Percentiles rank a stretch among this genome's conserved stretches.
phyloP scores from a whole-genome alignment of 106 monocot genomes.

The Acorus calamus region DNA sequence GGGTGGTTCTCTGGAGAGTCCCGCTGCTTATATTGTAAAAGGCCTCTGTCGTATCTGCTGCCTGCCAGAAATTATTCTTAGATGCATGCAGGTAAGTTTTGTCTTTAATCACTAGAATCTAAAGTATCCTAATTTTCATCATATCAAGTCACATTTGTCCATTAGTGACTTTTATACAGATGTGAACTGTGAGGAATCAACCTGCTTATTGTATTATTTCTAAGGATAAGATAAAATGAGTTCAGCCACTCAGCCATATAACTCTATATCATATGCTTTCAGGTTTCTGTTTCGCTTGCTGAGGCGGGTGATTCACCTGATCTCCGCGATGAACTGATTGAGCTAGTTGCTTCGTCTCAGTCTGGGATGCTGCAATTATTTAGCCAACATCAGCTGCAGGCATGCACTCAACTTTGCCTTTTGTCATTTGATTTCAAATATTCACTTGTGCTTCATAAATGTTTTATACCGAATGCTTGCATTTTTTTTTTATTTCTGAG shows the following conservation, averaged over 20 bases:
- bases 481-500: neutral
- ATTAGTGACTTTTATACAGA: too few relatives aligned
- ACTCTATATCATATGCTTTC: neutral
- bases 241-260: too few relatives aligned
- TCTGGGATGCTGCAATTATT: conserved; percentile 57
- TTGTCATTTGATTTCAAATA: too few relatives aligned
- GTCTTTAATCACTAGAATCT: too few relatives aligned
- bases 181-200: too few relatives aligned
- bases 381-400: conserved; percentile 92
- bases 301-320: conserved; percentile 51
- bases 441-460: too few relatives aligned
- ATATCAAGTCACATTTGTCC: too few relatives aligned
- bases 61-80: conserved; percentile 84
- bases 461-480: too few relatives aligned
- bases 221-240: too few relatives aligned
- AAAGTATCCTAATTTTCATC: too few relatives aligned
- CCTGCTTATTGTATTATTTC: too few relatives aligned
- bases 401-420: conserved; percentile 2
- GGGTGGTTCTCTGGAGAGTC: conserved; percentile 33
- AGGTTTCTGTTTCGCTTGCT: conserved; percentile 76
- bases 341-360: conserved; percentile 50
- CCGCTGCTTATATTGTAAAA: conserved; percentile 72
- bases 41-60: conserved; percentile 93
- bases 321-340: conserved; percentile 52
- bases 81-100: conserved; percentile 78